These are phyloP conservation scores for Graphilbum ipis-grandicollis DNA, from an alignment of 2,329 filamentous ascomycete species.

Conservation along the genomic window DNA sequence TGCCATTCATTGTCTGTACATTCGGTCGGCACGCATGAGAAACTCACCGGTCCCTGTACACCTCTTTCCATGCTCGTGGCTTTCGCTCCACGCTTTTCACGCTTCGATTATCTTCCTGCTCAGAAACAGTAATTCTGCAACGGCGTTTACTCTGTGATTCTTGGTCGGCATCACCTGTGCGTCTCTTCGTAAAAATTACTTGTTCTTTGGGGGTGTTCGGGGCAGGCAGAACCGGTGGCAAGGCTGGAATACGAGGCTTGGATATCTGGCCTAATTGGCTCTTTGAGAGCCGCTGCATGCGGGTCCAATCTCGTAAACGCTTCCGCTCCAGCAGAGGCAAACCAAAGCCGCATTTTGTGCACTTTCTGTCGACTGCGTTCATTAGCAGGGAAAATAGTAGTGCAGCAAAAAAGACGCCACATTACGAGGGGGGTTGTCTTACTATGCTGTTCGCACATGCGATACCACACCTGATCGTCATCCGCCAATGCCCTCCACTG, in stretches of 20 bases:
- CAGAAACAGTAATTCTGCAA: background rate
- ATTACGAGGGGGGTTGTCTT: background rate
- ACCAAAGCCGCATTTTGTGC: conserved; percentile 90
- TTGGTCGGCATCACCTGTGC: conserved; percentile 12
- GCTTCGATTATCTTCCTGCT: background rate
- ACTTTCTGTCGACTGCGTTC: conserved; percentile 74
- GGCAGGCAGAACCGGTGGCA: conserved; percentile 14
- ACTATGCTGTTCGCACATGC: conserved; percentile 85
- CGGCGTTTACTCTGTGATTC: background rate
- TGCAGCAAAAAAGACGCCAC: background rate
- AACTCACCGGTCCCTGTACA: conserved; percentile 62
- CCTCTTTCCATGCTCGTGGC: conserved; percentile 79
- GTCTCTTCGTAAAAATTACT: conserved; percentile 16
- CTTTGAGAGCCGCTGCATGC: conserved; percentile 53
- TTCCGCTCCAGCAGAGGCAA: conserved; percentile 80
- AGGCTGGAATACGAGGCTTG: conserved; percentile 10
- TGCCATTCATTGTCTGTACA: background rate
- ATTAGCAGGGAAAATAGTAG: too few relatives aligned
- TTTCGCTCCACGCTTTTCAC: conserved; percentile 20
- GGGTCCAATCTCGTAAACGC: conserved; percentile 69
- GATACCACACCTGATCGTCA: conserved; percentile 94
- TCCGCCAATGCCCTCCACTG: conserved; percentile 84
- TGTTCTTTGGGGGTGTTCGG: conserved; percentile 11
- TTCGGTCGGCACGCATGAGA: background rate
- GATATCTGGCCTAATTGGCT: conserved; percentile 15